These are phyloP conservation scores for Carex parvula DNA, from an alignment of 176 grass and related monocot genomes.

Conservation along the genomic window DNA sequence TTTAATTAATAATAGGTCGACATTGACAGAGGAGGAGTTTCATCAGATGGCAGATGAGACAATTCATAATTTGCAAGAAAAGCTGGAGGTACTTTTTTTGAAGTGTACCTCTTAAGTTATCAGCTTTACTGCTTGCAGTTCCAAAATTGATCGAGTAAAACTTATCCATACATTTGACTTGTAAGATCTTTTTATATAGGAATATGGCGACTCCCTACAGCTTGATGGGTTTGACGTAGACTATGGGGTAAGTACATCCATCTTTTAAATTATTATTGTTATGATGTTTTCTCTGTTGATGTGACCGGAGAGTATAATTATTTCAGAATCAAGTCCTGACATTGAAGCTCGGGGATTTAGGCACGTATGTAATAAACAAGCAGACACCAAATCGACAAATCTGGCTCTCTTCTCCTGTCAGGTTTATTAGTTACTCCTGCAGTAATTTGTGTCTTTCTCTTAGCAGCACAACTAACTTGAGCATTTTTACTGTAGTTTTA, in stretches of 20 bases:
- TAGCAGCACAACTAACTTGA: background rate
- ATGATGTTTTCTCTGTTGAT: background rate
- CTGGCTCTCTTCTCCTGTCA: slow-evolving; percentile 92
- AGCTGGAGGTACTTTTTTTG: slow-evolving; percentile 57
- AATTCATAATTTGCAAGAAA: slow-evolving; percentile 64
- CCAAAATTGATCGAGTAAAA: background rate
- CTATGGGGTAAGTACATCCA: slow-evolving; percentile 60
- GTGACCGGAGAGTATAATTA: background rate
- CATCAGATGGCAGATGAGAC: slow-evolving; percentile 78
- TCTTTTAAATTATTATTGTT: slow-evolving; percentile 16
- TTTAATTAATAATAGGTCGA: slow-evolving; percentile 35
- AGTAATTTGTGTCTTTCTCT: slow-evolving; percentile 5
- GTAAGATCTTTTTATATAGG: slow-evolving; percentile 36
- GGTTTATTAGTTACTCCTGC: slow-evolving; percentile 37
- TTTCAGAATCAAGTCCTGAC: slow-evolving; percentile 91
- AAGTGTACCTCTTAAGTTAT: background rate
- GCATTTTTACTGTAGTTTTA: background rate
- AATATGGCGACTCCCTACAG: slow-evolving; percentile 72
- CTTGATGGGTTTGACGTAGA: slow-evolving; percentile 86
- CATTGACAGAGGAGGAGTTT: slow-evolving; percentile 67
- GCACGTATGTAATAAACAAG: slow-evolving; percentile 93
- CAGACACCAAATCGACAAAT: slow-evolving; percentile 89
- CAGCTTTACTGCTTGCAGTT: background rate
- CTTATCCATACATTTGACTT: slow-evolving; percentile 15
- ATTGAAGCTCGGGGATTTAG: slow-evolving; percentile 62